These are phyloP conservation scores for Pseudogymnoascus destructans DNA, from an alignment of 2,329 filamentous ascomycete genomes.

Conservation along the genomic window DNA sequence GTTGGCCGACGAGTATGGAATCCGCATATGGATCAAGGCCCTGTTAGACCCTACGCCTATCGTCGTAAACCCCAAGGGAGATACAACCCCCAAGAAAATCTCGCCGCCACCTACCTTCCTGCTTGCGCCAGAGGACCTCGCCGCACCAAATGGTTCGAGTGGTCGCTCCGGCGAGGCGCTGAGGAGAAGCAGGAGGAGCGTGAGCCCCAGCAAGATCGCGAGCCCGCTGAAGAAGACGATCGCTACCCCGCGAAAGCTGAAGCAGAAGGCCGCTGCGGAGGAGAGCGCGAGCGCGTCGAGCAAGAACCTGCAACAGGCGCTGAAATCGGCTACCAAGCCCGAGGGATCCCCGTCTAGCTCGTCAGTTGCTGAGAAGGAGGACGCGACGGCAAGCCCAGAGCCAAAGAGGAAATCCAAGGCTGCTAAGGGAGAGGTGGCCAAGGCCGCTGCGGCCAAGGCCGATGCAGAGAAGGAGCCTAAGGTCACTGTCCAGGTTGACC, in stretches of 20 bases:
- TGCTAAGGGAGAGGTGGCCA: slow-evolving; percentile 19
- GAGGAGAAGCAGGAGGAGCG: slow-evolving; percentile 43
- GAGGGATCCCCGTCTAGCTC: neutral
- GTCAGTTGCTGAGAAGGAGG: neutral
- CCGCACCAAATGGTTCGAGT: slow-evolving; percentile 26
- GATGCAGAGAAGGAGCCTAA: slow-evolving; percentile 40
- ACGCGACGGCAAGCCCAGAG: neutral
- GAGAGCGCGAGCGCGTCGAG: slow-evolving; percentile 35
- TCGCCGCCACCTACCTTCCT: slow-evolving; percentile 66
- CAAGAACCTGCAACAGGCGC: slow-evolving; percentile 33
- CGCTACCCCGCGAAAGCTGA: slow-evolving; percentile 31
- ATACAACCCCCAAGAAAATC: slow-evolving; percentile 56
- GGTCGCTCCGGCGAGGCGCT: slow-evolving; percentile 24
- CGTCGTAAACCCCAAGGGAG: slow-evolving; percentile 28
- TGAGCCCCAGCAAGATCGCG: slow-evolving; percentile 37
- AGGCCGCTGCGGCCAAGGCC: slow-evolving; percentile 22
- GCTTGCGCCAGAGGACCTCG: slow-evolving; percentile 32
- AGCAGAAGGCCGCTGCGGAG: slow-evolving; percentile 35
- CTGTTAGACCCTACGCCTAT: slow-evolving; percentile 82
- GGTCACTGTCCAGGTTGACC: slow-evolving; percentile 58
- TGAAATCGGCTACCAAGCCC: slow-evolving; percentile 30
- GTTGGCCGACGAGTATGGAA: slow-evolving; percentile 76
- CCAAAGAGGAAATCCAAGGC: neutral
- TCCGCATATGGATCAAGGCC: slow-evolving; percentile 80
- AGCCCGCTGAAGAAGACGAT: slow-evolving; percentile 32